Evolutionary conservation across 1,284 basidiomycete genomes (phyloP).

Genomic region (Tremellales sp.): DNA sequence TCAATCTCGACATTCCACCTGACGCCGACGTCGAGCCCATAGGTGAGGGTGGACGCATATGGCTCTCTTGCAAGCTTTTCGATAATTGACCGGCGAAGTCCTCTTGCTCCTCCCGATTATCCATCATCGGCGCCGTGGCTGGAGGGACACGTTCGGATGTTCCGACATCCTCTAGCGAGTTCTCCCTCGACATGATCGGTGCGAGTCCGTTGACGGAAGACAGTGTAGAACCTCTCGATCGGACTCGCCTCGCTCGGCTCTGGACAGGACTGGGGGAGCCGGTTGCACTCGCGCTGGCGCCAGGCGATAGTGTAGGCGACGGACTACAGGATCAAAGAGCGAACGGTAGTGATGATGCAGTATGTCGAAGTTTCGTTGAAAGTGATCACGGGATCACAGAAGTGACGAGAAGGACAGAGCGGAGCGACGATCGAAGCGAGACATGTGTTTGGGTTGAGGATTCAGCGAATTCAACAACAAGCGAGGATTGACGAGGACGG

Average conservation of each 20-base stretch:
- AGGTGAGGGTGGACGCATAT: background rate
- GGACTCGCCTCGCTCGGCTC: background rate
- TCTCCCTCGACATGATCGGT: slow-evolving; percentile 35
- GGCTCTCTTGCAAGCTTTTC: background rate
- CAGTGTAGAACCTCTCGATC: background rate
- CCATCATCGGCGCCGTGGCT: background rate
- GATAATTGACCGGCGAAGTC: background rate
- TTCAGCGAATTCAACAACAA: too few species aligned
- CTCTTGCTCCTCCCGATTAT: background rate
- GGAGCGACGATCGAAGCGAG: too few species aligned
- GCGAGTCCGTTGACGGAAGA: slow-evolving; percentile 11
- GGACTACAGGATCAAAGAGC: too few species aligned
- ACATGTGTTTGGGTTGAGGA: too few species aligned
- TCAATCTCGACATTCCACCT: background rate
- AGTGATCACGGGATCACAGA: too few species aligned
- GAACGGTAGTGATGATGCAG: too few species aligned
- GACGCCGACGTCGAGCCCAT: background rate
- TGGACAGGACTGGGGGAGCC: too few species aligned
- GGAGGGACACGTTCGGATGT: background rate
- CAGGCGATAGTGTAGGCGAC: too few species aligned
- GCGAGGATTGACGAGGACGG: too few species aligned
- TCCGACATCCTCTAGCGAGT: slow-evolving; percentile 24
- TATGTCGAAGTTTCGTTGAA: too few species aligned
- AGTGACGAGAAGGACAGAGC: too few species aligned
- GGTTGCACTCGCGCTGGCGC: too few species aligned